phyloP scores from a whole-genome alignment of 2,329 filamentous ascomycete species.

The Alternaria sp. region DNA sequence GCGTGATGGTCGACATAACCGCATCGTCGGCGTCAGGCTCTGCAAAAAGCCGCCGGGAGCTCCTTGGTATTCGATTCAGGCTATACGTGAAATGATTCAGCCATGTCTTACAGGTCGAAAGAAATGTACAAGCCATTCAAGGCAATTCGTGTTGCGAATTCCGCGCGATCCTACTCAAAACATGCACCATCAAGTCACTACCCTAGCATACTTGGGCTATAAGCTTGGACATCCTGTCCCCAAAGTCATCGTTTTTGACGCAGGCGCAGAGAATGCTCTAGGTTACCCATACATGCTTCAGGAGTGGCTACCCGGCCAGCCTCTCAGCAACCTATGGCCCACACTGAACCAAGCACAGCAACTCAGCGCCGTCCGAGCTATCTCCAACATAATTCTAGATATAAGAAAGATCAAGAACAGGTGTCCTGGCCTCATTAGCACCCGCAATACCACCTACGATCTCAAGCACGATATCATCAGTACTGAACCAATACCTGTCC shows the following conservation, averaged over 20 bases:
- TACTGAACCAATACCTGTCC: neutral
- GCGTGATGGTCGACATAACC: neutral
- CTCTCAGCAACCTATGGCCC: constrained; percentile 4
- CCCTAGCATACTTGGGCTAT: neutral
- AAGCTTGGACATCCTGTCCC: constrained; percentile 13
- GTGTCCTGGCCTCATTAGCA: neutral
- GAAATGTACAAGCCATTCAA: neutral
- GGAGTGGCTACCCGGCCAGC: constrained; percentile 18
- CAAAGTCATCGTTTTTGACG: constrained; percentile 8
- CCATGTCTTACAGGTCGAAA: neutral
- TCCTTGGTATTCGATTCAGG: neutral
- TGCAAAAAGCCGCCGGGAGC: neutral
- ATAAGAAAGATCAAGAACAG: neutral
- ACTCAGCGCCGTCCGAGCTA: neutral
- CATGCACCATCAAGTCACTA: neutral
- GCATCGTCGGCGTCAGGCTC: neutral
- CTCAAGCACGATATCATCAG: neutral
- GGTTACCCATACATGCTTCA: constrained; percentile 20
- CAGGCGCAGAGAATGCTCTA: constrained; percentile 11
- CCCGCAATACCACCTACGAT: neutral
- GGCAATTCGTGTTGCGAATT: neutral
- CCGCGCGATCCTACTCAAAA: neutral
- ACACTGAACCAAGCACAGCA: constrained; percentile 16
- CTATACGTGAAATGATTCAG: neutral
- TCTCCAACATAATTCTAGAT: neutral